phyloP scores from a whole-genome alignment of 805 yeast species.

The Ascoidea asiatica region DNA sequence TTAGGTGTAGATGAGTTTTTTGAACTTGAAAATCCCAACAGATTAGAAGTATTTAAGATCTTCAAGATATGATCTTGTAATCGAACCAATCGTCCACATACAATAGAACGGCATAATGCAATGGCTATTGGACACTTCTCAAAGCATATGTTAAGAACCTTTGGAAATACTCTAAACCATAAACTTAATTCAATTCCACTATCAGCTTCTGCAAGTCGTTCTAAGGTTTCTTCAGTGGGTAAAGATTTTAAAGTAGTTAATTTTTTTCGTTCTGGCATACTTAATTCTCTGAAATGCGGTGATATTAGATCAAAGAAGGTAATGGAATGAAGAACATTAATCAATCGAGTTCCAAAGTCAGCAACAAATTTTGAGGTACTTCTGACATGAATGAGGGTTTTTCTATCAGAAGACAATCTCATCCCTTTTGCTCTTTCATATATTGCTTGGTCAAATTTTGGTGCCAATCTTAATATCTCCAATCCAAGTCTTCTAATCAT shows the following conservation, averaged over 20 bases:
- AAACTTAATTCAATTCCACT: conserved; percentile 92
- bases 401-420: conserved; percentile 6
- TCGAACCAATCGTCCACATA: conserved; percentile 79
- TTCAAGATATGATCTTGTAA: conserved; percentile 52
- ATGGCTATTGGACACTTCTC: conserved; percentile 83
- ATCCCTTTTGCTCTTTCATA: conserved; percentile 30
- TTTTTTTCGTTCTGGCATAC: conserved; percentile 69
- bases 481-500: conserved; percentile 64
- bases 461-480: conserved; percentile 59
- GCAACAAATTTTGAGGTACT: conserved; percentile 58
- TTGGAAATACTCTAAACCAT: conserved; percentile 89
- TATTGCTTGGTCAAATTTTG: conserved; percentile 80
- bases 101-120: conserved; percentile 83
- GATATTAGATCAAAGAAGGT: conserved; percentile 55
- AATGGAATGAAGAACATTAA: conserved; percentile 59
- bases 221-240: conserved; percentile 52
- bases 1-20: conserved; percentile 29
- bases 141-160: conserved; percentile 54
- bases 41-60: conserved; percentile 13
- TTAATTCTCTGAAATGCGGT: conserved; percentile 32
- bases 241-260: conserved; percentile 44
- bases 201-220: conserved; percentile 75
- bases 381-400: conserved; percentile 30
- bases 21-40: conserved; percentile 6
- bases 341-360: conserved; percentile 61